These are phyloP conservation scores for Saitoella complicata DNA, from an alignment of 805 yeast species.

Conservation along the genomic window DNA sequence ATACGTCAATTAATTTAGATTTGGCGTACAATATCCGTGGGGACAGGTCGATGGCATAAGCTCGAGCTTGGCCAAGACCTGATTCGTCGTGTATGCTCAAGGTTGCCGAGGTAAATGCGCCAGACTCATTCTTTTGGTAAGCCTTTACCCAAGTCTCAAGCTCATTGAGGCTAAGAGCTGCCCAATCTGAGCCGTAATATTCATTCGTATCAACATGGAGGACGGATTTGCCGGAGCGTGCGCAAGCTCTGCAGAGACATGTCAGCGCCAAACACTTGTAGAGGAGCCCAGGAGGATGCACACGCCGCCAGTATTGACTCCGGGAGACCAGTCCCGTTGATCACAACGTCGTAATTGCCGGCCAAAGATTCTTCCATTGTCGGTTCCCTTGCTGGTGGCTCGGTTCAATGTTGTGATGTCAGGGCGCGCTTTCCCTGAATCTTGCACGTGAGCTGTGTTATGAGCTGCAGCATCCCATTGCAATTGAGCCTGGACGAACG, in stretches of 20 bases:
- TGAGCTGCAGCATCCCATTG: no score
- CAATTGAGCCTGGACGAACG: no score
- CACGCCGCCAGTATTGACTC: conserved; percentile 75
- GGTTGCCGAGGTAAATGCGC: no score
- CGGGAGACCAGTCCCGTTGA: conserved; percentile 82
- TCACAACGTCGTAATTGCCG: conserved; percentile 70
- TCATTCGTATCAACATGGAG: conserved; percentile 73
- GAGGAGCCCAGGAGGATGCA: conserved; percentile 3
- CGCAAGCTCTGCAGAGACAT: conserved; percentile 37
- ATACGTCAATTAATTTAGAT: conserved; percentile 65
- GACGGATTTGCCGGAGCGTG: conserved; percentile 97
- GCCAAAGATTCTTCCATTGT: conserved; percentile 18
- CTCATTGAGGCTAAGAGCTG: conserved; percentile 78
- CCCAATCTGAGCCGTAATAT: conserved; percentile 77
- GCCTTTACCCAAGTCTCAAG: conserved; percentile 50
- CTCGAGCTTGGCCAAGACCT: conserved; percentile 31
- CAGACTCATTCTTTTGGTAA: no score
- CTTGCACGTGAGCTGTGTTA: no score
- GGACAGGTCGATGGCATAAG: conserved; percentile 73
- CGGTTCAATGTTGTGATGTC: no score
- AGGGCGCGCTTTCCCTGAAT: no score
- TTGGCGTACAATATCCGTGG: conserved; percentile 82
- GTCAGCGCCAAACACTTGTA: not conserved
- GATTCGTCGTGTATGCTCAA: not conserved
- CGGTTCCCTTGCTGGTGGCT: conserved; percentile 11